A percentile compares a stretch with the other conserved stretches of the same genome.
phyloP scores from a whole-genome alignment of 305 asterid genomes.

The Fraxinus ornus region DNA sequence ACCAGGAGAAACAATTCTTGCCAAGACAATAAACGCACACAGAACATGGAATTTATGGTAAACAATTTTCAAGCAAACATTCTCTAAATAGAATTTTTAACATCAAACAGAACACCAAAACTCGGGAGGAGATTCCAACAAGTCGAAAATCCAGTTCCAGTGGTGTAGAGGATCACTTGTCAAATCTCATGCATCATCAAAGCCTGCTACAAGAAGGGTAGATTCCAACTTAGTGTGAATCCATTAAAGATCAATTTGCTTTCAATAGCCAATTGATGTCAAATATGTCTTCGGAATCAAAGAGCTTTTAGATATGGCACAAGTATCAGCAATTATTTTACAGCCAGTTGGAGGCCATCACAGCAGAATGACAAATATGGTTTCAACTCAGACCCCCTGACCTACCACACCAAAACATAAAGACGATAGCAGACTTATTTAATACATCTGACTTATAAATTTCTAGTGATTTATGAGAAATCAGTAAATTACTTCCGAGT shows the following conservation, averaged over 20 bases:
- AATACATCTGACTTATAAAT: constrained; percentile 15
- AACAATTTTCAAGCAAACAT: background rate
- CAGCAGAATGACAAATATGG: background rate
- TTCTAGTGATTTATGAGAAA: constrained; percentile 25
- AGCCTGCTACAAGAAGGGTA: constrained; percentile 43
- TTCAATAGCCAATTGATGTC: background rate
- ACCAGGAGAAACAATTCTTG: background rate
- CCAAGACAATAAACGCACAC: background rate
- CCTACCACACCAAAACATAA: background rate
- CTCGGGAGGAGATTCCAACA: constrained; percentile 20
- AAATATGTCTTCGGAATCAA: background rate
- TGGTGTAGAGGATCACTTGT: background rate
- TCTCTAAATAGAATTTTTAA: background rate
- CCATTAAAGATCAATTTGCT: background rate
- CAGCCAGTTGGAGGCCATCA: background rate
- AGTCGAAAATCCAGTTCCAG: constrained; percentile 11
- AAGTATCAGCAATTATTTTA: background rate
- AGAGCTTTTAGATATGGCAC: background rate
- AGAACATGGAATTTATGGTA: background rate
- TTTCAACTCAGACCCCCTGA: background rate
- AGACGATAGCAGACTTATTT: constrained; percentile 14
- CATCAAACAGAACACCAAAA: constrained; percentile 2
- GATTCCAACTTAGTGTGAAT: constrained; percentile 21
- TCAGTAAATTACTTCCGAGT: constrained; percentile 26
- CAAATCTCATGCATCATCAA: constrained; percentile 52